A percentile compares a stretch with the other conserved stretches of the same genome.
Evolutionary conservation across 2,329 filamentous ascomycete genomes (phyloP).

Genomic region (Monilinia laxa): DNA sequence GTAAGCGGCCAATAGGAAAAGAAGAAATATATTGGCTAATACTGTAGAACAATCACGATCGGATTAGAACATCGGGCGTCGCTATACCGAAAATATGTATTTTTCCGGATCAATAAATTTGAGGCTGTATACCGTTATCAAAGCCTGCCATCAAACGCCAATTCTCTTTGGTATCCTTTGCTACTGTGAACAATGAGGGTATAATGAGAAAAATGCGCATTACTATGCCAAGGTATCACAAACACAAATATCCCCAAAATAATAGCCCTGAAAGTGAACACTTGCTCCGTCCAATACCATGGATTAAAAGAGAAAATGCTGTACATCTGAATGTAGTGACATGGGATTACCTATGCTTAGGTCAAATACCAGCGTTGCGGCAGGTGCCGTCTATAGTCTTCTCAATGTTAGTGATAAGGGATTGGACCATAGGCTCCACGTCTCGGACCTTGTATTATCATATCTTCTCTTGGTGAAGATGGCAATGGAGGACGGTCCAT

Average conservation of each 20-base stretch:
- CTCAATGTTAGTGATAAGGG: conserved; percentile 19
- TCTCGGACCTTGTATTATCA: conserved; percentile 27
- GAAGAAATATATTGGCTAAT: conserved; percentile 3
- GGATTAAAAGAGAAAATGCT: background rate
- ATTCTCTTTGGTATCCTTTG: conserved; percentile 1
- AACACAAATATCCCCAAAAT: background rate
- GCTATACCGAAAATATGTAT: conserved; percentile 28
- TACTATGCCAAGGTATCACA: conserved; percentile 19
- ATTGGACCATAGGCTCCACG: conserved; percentile 24
- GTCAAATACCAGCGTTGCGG: background rate
- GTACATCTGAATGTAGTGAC: background rate
- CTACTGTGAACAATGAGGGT: conserved; percentile 19
- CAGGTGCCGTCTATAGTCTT: conserved; percentile 4
- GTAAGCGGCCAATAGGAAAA: conserved; percentile 16
- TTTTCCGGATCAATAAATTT: conserved; percentile 26
- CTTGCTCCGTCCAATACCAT: conserved; percentile 5
- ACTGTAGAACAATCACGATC: conserved; percentile 12
- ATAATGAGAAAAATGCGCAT: conserved; percentile 18
- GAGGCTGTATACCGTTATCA: background rate
- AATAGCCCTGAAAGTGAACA: background rate
- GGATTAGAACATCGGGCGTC: conserved; percentile 24
- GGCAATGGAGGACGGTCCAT: conserved; percentile 33
- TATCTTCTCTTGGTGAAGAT: conserved; percentile 20
- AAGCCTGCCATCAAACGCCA: conserved; percentile 4
- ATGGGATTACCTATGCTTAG: background rate